Conservation (phyloP, 176 grass and related monocot species). For the Oryza glaberrima region DNA sequence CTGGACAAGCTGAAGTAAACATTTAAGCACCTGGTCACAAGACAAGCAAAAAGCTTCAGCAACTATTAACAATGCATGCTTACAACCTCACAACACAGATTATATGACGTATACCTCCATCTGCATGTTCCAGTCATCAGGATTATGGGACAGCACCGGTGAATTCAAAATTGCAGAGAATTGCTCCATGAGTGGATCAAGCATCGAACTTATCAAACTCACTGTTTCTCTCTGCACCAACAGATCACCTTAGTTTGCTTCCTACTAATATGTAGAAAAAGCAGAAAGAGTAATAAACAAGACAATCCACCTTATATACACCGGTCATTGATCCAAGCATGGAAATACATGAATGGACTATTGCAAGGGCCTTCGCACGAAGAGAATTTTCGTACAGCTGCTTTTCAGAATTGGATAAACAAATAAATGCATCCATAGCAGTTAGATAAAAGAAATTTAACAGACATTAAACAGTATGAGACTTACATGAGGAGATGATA, state of each 20-base stretch:
- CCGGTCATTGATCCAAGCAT: slow-evolving; percentile 95
- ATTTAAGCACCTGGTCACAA: slow-evolving; percentile 90
- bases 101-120: slow-evolving; percentile 74
- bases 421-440: slow-evolving; percentile 37
- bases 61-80: slow-evolving; percentile 6
- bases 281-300: slow-evolving; percentile 18
- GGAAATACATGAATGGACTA: slow-evolving; percentile 92
- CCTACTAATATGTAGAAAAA: background rate
- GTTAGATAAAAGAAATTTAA: slow-evolving; percentile 19
- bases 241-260: slow-evolving; percentile 29
- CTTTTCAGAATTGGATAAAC: slow-evolving; percentile 31
- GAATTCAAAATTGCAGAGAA: slow-evolving; percentile 77
- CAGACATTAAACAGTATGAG: background rate
- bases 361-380: slow-evolving; percentile 85
- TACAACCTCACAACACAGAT: slow-evolving; percentile 11
- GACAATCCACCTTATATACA: slow-evolving; percentile 75
- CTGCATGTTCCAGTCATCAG: slow-evolving; percentile 93
- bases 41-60: slow-evolving; percentile 40
- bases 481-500: slow-evolving; percentile 84
- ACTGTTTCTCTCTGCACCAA: slow-evolving; percentile 75
- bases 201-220: slow-evolving; percentile 71
- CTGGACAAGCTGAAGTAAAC: slow-evolving; percentile 95
- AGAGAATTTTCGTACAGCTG: slow-evolving; percentile 89
- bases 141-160: slow-evolving; percentile 75
- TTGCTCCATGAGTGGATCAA: slow-evolving; percentile 84